phyloP scores from a whole-genome alignment of 345 rosid species.

The Salix viminalis region DNA sequence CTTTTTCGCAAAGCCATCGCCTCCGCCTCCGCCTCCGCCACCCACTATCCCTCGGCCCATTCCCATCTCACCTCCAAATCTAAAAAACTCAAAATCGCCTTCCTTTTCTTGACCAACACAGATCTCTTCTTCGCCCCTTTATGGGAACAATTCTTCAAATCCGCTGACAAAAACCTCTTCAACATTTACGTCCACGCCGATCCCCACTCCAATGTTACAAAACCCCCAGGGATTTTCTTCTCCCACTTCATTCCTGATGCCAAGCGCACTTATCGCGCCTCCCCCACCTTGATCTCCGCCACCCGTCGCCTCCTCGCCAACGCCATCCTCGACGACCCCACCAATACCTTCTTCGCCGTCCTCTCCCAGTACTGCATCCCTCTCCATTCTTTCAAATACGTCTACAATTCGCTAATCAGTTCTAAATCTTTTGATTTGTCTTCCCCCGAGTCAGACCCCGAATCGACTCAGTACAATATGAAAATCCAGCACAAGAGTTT shows the following conservation, averaged over 20 bases:
- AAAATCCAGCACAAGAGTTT: constrained; percentile 59
- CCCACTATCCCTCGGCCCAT: constrained; percentile 14
- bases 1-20: constrained; percentile 56
- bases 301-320: constrained; percentile 82
- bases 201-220: constrained; percentile 57
- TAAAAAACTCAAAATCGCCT: constrained; percentile 69
- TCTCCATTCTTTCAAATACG: constrained; percentile 66
- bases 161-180: constrained; percentile 36
- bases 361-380: constrained; percentile 85
- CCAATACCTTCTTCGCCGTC: constrained; percentile 78
- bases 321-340: constrained; percentile 82
- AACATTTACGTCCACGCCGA: constrained; percentile 90
- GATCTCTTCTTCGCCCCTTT: constrained; percentile 79
- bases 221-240: constrained; percentile 41
- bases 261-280: constrained; percentile 73
- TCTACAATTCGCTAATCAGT: constrained; percentile 52
- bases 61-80: constrained; percentile 60
- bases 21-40: constrained; percentile 27
- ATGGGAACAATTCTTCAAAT: constrained; percentile 66
- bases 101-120: constrained; percentile 86
- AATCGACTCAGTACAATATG: constrained; percentile 39
- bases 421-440: constrained; percentile 53
- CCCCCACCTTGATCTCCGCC: constrained; percentile 88
- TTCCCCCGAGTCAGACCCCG: constrained; percentile 31
- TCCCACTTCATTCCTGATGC: constrained; percentile 50